Evolutionary conservation across 2,329 filamentous ascomycete species (phyloP), one percentile per base, ranked within the genome.

Genomic region (Trichoderma hamatum): DNA sequence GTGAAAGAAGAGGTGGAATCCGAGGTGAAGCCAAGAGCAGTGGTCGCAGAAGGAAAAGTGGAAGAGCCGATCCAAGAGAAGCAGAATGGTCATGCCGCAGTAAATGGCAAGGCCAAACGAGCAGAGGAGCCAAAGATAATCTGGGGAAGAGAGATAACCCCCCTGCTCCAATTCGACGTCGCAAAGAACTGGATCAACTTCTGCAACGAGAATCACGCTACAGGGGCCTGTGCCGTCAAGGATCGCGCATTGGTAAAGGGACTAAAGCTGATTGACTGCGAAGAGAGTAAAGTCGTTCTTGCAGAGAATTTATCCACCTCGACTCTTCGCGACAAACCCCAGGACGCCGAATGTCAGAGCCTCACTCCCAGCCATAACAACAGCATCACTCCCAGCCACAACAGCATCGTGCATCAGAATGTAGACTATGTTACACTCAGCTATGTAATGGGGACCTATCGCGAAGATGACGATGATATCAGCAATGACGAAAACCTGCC

Each of bases 371-470:
- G 63, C 39, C 51, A 66, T 16, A 43, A 58, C 13, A 46, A 26
- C 30, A 71, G 72, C 16, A 68, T 56, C 19, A 70, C 28, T 34
- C 63, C 34, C 36, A 58, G 63, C 39, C 51, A 66, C 13, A 46
- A 26, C 30, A 71, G 72, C 16, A 68, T 56, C 19, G 69, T 73
- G 60, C 51, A 67, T 2, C 54, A 74, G 55, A 71, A 72, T 19
- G 55, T 69, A 16, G 73, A 76, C 21, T 81, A 81, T 56, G 75
- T 77, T 19, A 76, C 80, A 3, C 73, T 82, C 34, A 81, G 80
- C 71, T 81, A 81, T 68, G 78, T 76, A 24, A 75, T 75, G 69
- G 75, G 76, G 43, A 71, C 71, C 34, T 14, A 52, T 54, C 30
- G 6, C 13, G 34, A 34, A 2, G 58, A 52, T 28, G 58, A 71